Evolutionary conservation across 2,329 filamentous ascomycete species (phyloP).

Genomic region (Colletotrichum limetticola): DNA sequence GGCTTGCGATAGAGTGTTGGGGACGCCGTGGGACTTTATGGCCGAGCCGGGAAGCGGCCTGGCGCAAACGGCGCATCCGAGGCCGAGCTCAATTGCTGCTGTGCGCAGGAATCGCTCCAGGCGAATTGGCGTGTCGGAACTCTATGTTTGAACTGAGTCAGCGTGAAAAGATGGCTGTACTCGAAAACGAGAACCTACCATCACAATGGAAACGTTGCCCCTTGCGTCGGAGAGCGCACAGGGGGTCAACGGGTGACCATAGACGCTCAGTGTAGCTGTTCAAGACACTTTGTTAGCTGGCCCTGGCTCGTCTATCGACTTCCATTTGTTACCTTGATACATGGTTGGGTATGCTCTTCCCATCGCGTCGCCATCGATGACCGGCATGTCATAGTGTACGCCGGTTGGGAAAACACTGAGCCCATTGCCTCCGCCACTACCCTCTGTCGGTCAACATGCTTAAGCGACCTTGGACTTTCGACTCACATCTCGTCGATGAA

Average conservation of each 20-base stretch:
- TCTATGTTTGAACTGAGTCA: constrained; percentile 37
- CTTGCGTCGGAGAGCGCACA: constrained; percentile 46
- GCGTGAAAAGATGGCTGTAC: neutral
- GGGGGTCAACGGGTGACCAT: constrained; percentile 48
- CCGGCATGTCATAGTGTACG: constrained; percentile 48
- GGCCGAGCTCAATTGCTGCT: constrained; percentile 50
- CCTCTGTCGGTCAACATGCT: constrained; percentile 17
- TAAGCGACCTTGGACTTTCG: rapidly evolving
- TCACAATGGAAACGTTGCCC: constrained; percentile 38
- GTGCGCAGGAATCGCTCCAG: constrained; percentile 49
- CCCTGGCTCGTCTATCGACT: constrained; percentile 45
- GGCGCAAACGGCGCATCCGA: constrained; percentile 49
- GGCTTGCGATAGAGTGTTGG: constrained; percentile 46
- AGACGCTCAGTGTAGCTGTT: constrained; percentile 50
- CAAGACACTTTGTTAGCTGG: neutral
- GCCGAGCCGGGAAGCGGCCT: constrained; percentile 46
- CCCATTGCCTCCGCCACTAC: constrained; percentile 56
- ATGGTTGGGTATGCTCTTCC: constrained; percentile 50
- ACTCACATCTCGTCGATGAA: constrained; percentile 51
- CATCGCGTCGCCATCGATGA: constrained; percentile 52
- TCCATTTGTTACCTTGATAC: constrained; percentile 39
- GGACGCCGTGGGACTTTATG: constrained; percentile 47
- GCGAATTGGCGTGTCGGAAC: constrained; percentile 45
- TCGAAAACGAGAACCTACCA: constrained; percentile 37
- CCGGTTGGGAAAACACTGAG: constrained; percentile 46